Evolutionary conservation across 164 flowering plant species (phyloP), one percentile per base, ranked within the genome.

Genomic region (Stephania japonica): DNA sequence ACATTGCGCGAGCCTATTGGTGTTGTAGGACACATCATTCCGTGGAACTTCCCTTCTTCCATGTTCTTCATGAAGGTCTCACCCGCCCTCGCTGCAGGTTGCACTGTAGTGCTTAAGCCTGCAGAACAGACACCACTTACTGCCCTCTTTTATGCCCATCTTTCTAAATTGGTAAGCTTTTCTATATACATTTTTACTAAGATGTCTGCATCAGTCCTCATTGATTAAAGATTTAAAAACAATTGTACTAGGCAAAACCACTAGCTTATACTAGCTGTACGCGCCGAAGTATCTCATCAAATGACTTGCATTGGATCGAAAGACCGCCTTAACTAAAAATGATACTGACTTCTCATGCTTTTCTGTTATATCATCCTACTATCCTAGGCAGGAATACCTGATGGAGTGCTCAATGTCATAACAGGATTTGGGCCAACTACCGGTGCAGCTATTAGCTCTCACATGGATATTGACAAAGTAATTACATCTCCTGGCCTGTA

Each of bases 381-480:
- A n/a, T 69, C 13, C 23, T 72, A 93, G 98, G 98, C 98, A 21
- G 61, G 61, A 53, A 13, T 53, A 19, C 61, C 61, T 53, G 61
- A 53, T 53, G 61, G 61, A 53, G 61, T 93, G 71, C 66, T 93
- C 69, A 91, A 93, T 80, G 88, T 93, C 19, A 83, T 93, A 7
- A 78, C 84, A 23, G 98, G 98, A 3, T 88, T 70, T 74, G 97
- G 98, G 8, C 75, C 83, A 0, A 87, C 91, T 0, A 93, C 92
- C 13, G 98, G 98, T 24, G 92, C 97, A 50, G 93, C 97, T 26
- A 65, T 93, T 41, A 44, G 81, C 71, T 87, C 91, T 61, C 98
- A 93, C 68, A 93, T 91, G 97, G 94, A 91, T 79, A 78, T 93
- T 32, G 98, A 93, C 71, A 84, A 75, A 73, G 98, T 92, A 49